Conservation (phyloP, 768 basidiomycete species). For the Auricularia cornea region DNA sequence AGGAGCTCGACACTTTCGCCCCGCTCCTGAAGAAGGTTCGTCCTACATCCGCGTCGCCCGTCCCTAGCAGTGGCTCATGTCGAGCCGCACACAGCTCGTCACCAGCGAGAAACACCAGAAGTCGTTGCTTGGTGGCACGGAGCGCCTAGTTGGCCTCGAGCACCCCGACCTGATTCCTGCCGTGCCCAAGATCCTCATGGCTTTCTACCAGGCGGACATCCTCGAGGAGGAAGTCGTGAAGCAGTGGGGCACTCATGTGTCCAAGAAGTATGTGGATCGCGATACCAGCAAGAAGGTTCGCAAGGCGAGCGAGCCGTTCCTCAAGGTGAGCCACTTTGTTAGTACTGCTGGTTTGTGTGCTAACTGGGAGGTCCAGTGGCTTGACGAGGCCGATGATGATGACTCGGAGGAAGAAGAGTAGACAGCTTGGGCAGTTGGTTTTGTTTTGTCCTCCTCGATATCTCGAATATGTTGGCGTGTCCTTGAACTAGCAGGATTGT, state of each 20-base stretch:
- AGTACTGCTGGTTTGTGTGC: neutral
- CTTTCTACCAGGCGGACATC: conserved; percentile 83
- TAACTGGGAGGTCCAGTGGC: conserved; percentile 46
- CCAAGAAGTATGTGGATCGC: conserved; percentile 93
- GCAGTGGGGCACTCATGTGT: conserved; percentile 94
- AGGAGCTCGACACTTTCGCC: conserved; percentile 56
- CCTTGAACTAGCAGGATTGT: neutral
- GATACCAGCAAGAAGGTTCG: conserved; percentile 93
- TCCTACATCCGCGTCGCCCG: no score
- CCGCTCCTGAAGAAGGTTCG: conserved; percentile 70
- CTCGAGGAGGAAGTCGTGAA: conserved; percentile 85
- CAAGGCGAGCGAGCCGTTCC: conserved; percentile 90
- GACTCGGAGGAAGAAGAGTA: conserved; percentile 43
- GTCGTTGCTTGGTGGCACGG: conserved; percentile 85
- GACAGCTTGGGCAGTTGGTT: neutral
- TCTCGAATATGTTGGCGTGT: neutral
- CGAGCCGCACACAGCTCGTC: conserved; percentile 48
- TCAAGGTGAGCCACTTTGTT: conserved; percentile 51
- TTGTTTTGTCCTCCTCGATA: neutral
- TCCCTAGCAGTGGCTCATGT: neutral
- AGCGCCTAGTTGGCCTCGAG: conserved; percentile 70
- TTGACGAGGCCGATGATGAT: conserved; percentile 81
- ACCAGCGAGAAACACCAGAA: conserved; percentile 95
- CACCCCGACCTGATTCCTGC: conserved; percentile 61
- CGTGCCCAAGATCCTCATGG: conserved; percentile 91